Evolutionary conservation across 371 early-diverging fungal genomes (phyloP).

Genomic region (Haplosporangium sp.): DNA sequence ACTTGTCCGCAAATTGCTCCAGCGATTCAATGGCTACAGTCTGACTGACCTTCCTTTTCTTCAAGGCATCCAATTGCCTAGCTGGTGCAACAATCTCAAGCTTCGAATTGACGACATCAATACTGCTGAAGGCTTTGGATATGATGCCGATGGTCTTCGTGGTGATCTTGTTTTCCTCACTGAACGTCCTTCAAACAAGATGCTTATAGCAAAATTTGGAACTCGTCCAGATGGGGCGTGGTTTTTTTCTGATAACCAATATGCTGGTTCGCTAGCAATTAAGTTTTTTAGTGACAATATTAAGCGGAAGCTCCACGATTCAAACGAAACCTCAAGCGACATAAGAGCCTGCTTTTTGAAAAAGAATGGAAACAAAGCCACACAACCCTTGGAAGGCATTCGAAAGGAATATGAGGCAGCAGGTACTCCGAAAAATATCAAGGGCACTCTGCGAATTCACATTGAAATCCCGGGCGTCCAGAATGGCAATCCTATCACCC

Average conservation of each 20-base stretch:
- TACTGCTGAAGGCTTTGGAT: constrained; percentile 28
- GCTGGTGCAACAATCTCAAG: constrained; percentile 14
- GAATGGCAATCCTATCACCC: background rate
- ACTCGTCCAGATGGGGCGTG: constrained; percentile 26
- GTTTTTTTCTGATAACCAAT: constrained; percentile 25
- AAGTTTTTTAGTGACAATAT: constrained; percentile 13
- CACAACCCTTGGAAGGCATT: background rate
- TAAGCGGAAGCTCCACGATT: background rate
- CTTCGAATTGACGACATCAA: constrained; percentile 33
- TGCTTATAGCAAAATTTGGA: constrained; percentile 12
- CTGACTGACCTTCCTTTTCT: constrained; percentile 33
- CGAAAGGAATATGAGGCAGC: constrained; percentile 6
- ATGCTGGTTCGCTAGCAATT: constrained; percentile 28
- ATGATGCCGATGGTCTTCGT: constrained; percentile 2
- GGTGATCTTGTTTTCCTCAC: constrained; percentile 28
- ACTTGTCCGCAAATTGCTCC: constrained; percentile 22
- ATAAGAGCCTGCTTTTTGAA: constrained; percentile 3
- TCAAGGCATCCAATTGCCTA: background rate
- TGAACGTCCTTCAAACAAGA: constrained; percentile 24
- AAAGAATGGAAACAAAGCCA: constrained; percentile 1
- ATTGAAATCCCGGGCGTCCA: constrained; percentile 23
- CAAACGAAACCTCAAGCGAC: constrained; percentile 25
- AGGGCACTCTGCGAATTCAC: background rate
- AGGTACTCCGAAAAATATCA: constrained; percentile 14
- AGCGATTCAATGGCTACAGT: constrained; percentile 18